Percentiles rank a stretch among this genome's conserved stretches.
Conservation (phyloP, 2,329 filamentous ascomycete genomes). For the Pseudopithomyces chartarum region DNA sequence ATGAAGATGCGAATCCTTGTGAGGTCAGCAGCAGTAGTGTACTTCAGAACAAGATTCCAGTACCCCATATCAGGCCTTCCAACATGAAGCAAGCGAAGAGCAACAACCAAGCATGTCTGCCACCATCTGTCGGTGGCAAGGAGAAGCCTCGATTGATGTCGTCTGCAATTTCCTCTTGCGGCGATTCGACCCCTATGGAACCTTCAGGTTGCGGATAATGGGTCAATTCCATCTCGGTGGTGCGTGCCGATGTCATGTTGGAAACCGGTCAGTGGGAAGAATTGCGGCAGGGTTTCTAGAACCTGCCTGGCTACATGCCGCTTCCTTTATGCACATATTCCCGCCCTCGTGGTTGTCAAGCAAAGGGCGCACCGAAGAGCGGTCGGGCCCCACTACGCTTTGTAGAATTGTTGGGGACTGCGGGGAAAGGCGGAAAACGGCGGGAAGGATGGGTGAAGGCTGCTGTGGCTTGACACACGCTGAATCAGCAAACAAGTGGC, state of each 20-base stretch:
- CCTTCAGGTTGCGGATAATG: constrained; percentile 15
- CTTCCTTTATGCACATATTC: neutral
- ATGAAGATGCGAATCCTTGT: constrained; percentile 34
- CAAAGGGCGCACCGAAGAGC: constrained; percentile 26
- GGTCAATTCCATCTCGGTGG: constrained; percentile 18
- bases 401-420: no score
- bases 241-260: constrained; percentile 22
- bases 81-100: constrained; percentile 53
- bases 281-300: neutral
- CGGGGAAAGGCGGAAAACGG: constrained; percentile 1
- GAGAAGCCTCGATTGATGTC: constrained; percentile 29
- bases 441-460: constrained; percentile 12
- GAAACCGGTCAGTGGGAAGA: neutral
- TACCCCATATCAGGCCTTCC: constrained; percentile 55
- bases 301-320: neutral
- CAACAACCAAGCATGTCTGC: constrained; percentile 38
- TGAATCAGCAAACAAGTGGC: constrained; percentile 7
- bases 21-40: constrained; percentile 1
- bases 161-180: constrained; percentile 15
- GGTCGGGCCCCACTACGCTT: no score
- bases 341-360: constrained; percentile 9
- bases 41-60: neutral
- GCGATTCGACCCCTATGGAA: constrained; percentile 20
- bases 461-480: neutral
- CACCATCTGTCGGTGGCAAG: constrained; percentile 34